Evolutionary conservation across 2,329 filamentous ascomycete species (phyloP), one percentile per base, ranked within the genome.

Genomic region (Xylariaceae sp.): DNA sequence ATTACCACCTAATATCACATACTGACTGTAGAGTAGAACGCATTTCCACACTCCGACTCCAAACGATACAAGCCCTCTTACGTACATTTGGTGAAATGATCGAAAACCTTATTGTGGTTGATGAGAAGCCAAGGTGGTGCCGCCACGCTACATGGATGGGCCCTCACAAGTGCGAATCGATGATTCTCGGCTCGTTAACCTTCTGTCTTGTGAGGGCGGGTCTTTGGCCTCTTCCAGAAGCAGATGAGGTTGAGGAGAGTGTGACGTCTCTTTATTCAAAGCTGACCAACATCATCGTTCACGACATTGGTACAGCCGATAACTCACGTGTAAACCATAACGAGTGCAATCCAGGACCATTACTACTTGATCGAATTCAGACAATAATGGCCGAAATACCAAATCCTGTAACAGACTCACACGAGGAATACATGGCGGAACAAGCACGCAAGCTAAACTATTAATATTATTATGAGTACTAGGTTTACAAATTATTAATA

Each of bases 121-220:
- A 72, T 42, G 70, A 71, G 47, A 63, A 62, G 19, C 66, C 67
- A 2, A 64, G 71, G 9, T 73, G 71, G 70, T 73, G 71, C 29
- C 63, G 60, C 0, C 68, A 73, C 50, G 71, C 71, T 1, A 62
- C 64, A 3, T 74, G 65, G 62, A 71, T 72, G 68, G 71, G 70
- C 0, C 70, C 64, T 5, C 71, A 73, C 47, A 61, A 67, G 7
- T 74, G 72, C 54, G 72, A 74, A 40, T 74, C 70, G 20, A 74
- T 73, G 70, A 73, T 74, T 7, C 61, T 74, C 0, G 70, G 71
- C 1, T 73, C 71, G 1, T 64, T 73, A 53, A 70, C 68, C 1
- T 73, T 72, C 47, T 72, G 71, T 45, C 67, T 73, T 4, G 65
- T 66, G 10, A 57, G 70, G 20, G 70, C 70, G 3, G 65, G 66